Evolutionary conservation across 306 rosid species (phyloP), one percentile per base, ranked within the genome.

Genomic region (Corylus heterophylla): DNA sequence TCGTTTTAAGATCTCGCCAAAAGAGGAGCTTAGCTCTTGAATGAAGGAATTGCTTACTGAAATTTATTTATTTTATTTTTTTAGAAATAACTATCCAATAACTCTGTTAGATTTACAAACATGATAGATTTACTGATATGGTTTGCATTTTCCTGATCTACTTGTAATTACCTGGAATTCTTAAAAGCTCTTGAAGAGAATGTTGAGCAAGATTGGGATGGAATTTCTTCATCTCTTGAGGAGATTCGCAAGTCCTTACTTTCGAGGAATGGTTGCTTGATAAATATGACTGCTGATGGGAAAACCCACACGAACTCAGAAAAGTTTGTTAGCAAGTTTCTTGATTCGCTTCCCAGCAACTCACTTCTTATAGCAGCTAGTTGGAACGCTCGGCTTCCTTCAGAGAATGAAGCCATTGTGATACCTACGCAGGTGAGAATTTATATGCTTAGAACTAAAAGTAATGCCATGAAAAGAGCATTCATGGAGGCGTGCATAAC

Each of bases 381-480:
- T 82, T 89, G 93, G 94, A 84, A 89, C 84, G 91, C 80, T 55
- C 88, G 85, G 69, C 90, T 90, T 73, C 87, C 93, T 45, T 82
- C 82, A 73, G 85, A 62, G 78, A 93, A 93, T 80, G 99, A 95
- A 81, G 99, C 99, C 78, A 88, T 95, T 31, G 94, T 91, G 79
- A 80, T 95, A 56, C 98, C 99, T 54, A 93, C 99, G 76, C 98
- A 95, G 96, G 99, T 91, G 74, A 75, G 75, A 79, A 78, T 84
- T 78, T 74, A 49, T 69, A 61, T 75, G 74, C 67, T 58, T 73
- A n/a, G n/a, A n/a, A n/a, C n/a, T n/a, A n/a, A n/a, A n/a, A n/a
- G n/a, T n/a, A n/a, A n/a, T n/a, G n/a, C n/a, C n/a, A n/a, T n/a
- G n/a, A n/a, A n/a, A n/a, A n/a, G n/a, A n/a, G n/a, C n/a, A n/a